Base-by-base conservation (phyloP, 2,329 filamentous ascomycete species). In the Diaporthe eres region DNA sequence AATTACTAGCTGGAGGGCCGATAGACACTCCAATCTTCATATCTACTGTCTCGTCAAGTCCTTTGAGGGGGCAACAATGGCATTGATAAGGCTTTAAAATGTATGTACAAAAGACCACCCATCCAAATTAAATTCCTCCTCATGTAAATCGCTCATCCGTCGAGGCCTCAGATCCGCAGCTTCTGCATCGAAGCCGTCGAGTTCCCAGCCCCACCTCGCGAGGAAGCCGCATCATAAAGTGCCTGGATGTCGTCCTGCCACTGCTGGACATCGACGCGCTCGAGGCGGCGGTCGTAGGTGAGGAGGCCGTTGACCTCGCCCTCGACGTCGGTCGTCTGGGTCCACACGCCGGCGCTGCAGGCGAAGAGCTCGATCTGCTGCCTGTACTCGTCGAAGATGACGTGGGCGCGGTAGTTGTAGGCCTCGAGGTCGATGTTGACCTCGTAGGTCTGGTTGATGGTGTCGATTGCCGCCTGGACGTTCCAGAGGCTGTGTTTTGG, bases 321-420 rank as follows among this genome's bases (percentile, higher is more conserved):
- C 81, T 94, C 93, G 0, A 94, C 93, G 79, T 94, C 93, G 0
- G 91, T 93, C 0, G 92, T 94, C 85, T 94, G 93, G 0, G 93
- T 94, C 88, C 92, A 94, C 0, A 94, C 89, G 15, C 89, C 93
- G 0, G 90, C 93, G 47, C 90, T 93, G 83, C 93, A 94, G 0
- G 90, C 87, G 74, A 87, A 94, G 15, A 83, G 83, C 75, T 90
- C 86, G 44, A 94, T 89, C 80, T 93, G 87, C 73, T 92, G 89
- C 51, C 88, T 87, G 4, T 94, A 86, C 79, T 94, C 92, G 3
- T 87, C 86, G 34, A 93, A 88, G 1, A 94, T 86, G 22, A 88
- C 79, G 57, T 92, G 88, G 0, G 90, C 88, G 68, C 93, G 91
- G 81, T 92, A 92, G 82, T 94, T 94, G 89, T 92, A 94, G 0